Base-by-base conservation (phyloP, 768 basidiomycete species). In the Imleria badia region DNA sequence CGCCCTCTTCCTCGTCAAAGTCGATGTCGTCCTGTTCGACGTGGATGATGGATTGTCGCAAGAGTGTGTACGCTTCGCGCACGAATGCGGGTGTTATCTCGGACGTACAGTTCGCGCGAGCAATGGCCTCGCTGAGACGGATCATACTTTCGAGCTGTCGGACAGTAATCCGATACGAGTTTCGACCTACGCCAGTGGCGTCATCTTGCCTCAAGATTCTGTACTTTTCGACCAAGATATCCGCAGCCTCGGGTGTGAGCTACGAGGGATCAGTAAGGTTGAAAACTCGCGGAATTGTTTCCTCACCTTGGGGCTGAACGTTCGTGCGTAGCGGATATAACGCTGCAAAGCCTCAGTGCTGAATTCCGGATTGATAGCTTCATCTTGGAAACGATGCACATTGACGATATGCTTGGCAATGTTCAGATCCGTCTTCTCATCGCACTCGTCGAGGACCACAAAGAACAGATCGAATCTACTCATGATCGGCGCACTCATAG, bases 401-500 rank as follows among this genome's bases (percentile, higher is more conserved):
- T 96, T 94, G 49, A 99, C 95, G 56, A 99, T 98, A 71, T 99
- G 97, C 70, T 84, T 86, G 35, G 97, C 97, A 59, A 99, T 90
- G 66, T 94, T 92, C 66, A 92, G 72, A 66, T 99, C 97, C 56
- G 86, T 90, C 69, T 82, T 88, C 68, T 93, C 90, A 68, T 98
- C 87, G 72, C 95, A 98, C 66, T 99, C 95, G 64, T 99, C 97
- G 48, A 99, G 80, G 12, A 99, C 94, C 51, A 99, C 92, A 68
- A 98, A 99, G 78, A 98, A 98, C 61, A 99, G 68, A 71, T 99
- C 97, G 61, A 93, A 99, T 56, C 97, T 86, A 73, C 93, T 95
- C 96, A 99, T 98, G 73, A 99, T 98, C 1, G 97, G 97, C 0
- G 95, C 89, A 48, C 89, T 94, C 97, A 99, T 98, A 55, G 91